These are phyloP conservation scores for Pseudisothecium myosuroides DNA, from an alignment of 225 moss, liverwort and hornwort species.

Conservation along the genomic window DNA sequence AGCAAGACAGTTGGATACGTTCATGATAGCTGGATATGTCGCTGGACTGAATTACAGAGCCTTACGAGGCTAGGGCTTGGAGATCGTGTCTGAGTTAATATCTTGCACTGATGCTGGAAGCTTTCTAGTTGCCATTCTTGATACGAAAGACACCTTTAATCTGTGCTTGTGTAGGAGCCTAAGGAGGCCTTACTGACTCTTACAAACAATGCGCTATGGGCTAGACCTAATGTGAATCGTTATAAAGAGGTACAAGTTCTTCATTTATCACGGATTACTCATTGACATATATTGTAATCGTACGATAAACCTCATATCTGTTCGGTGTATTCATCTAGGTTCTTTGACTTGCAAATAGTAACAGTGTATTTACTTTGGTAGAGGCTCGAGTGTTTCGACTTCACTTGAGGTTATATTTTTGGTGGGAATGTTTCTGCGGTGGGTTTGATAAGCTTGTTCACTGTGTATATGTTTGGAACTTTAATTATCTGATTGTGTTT, in stretches of 20 bases:
- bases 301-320: background rate
- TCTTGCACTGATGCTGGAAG: background rate
- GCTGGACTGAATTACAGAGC: background rate
- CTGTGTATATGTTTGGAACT: background rate
- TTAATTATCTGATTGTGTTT: background rate
- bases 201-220: slow-evolving; percentile 37
- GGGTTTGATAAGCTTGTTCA: background rate
- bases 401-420: background rate
- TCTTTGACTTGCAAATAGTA: background rate
- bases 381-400: background rate
- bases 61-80: background rate
- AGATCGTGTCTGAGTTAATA: background rate
- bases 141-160: background rate
- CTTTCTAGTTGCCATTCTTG: background rate
- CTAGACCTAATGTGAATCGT: slow-evolving; percentile 58
- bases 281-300: background rate
- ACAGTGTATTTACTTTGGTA: background rate
- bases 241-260: slow-evolving; percentile 61
- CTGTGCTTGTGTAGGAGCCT: slow-evolving; percentile 39
- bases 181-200: slow-evolving; percentile 58
- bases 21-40: background rate
- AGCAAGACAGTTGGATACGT: background rate
- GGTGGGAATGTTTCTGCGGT: background rate
- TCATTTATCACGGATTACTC: background rate
- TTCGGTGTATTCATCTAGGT: background rate